Evolutionary conservation across 352 stramenopile species (phyloP).

Genomic region (Pythium vanterpoolii): DNA sequence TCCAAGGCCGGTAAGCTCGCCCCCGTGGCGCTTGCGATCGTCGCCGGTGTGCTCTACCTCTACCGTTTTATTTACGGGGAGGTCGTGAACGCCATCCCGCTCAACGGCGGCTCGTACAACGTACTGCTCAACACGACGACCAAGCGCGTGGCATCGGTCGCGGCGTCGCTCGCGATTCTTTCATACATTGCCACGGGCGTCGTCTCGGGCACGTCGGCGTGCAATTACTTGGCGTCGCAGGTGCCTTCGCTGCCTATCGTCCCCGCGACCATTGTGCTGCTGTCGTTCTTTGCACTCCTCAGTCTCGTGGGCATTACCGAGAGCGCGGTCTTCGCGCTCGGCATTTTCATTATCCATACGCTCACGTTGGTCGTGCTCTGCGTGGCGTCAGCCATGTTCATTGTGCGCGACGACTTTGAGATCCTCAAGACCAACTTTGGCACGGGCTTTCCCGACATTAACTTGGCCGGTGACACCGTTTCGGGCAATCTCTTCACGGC

Average conservation of each 20-base stretch:
- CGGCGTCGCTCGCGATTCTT: constrained; percentile 92
- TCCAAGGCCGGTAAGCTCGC: constrained; percentile 90
- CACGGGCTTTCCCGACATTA: constrained; percentile 86
- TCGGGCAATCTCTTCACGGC: constrained; percentile 82
- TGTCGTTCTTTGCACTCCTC: constrained; percentile 91
- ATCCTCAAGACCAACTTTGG: constrained; percentile 82
- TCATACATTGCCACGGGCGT: constrained; percentile 96
- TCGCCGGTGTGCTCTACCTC: constrained; percentile 86
- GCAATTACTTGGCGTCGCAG: constrained; percentile 84
- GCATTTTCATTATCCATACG: constrained; percentile 91
- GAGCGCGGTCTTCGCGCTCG: constrained; percentile 87
- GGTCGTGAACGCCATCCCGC: constrained; percentile 90
- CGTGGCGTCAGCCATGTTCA: constrained; percentile 72
- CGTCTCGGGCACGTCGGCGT: constrained; percentile 84
- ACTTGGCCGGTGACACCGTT: constrained; percentile 77
- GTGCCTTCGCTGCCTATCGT: constrained; percentile 75
- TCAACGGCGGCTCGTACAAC: constrained; percentile 96
- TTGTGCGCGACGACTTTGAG: constrained; percentile 75
- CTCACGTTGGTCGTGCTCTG: constrained; percentile 82
- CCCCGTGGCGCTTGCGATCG: constrained; percentile 86
- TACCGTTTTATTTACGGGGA: constrained; percentile 95
- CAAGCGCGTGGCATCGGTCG: constrained; percentile 91
- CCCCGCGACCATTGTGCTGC: constrained; percentile 71
- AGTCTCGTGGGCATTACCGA: constrained; percentile 92
- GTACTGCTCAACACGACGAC: constrained; percentile 94